Conservation (phyloP, 2,329 filamentous ascomycete genomes). For the Hysterium pulicare region DNA sequence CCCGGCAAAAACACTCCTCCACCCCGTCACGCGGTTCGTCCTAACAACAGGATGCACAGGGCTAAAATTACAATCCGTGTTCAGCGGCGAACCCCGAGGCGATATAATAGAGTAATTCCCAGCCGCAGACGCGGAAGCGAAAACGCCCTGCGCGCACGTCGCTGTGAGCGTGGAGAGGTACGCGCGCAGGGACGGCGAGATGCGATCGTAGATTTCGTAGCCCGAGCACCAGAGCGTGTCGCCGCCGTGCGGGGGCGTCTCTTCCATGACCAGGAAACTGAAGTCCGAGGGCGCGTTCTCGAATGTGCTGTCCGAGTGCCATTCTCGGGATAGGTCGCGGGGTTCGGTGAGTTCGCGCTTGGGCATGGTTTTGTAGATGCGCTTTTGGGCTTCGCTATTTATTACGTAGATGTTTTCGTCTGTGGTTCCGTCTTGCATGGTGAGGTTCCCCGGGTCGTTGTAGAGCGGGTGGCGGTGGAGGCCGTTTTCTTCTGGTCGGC, state of each 20-base stretch:
- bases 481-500: conserved; percentile 53
- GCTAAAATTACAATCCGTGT: conserved; percentile 18
- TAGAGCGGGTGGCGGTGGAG: conserved; percentile 60
- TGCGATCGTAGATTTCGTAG: conserved; percentile 36
- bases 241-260: conserved; percentile 26
- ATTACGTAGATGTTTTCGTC: conserved; percentile 51
- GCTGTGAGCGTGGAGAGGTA: conserved; percentile 25
- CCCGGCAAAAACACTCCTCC: conserved; percentile 31
- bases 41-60: conserved; percentile 27
- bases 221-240: conserved; percentile 44
- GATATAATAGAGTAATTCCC: conserved; percentile 13
- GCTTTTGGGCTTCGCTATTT: conserved; percentile 49
- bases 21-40: conserved; percentile 32
- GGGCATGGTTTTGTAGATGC: conserved; percentile 33
- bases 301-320: conserved; percentile 50
- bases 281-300: conserved; percentile 52
- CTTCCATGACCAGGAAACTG: conserved; percentile 18
- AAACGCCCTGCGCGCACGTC: conserved; percentile 20
- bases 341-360: conserved; percentile 20
- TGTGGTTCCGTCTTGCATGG: conserved; percentile 14
- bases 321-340: conserved; percentile 36
- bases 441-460: conserved; percentile 22
- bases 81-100: conserved; percentile 20
- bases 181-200: conserved; percentile 19
- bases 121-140: conserved; percentile 11